Evolutionary conservation across 805 yeast genomes (phyloP).

Genomic region (Saccharomycopsis sp.): DNA sequence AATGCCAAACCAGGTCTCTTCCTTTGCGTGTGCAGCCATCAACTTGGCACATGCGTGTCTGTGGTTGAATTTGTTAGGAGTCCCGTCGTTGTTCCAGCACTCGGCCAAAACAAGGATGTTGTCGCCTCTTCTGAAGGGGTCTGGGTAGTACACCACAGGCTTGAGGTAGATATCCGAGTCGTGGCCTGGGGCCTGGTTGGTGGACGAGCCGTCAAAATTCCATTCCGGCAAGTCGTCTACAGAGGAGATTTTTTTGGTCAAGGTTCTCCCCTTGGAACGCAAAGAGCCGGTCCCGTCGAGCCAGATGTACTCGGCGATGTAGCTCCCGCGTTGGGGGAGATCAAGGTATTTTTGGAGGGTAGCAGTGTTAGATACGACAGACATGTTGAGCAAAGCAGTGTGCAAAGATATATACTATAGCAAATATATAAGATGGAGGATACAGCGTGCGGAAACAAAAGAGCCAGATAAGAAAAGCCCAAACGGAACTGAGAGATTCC

Average conservation of each 20-base stretch:
- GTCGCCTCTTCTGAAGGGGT: slow-evolving; percentile 97
- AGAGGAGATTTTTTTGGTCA: slow-evolving; percentile 56
- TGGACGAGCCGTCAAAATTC: slow-evolving; percentile 99
- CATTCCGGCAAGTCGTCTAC: slow-evolving; percentile 93
- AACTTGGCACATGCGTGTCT: slow-evolving; percentile 95
- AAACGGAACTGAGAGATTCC: not conserved
- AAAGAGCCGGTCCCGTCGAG: slow-evolving; percentile 86
- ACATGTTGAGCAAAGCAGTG: not conserved
- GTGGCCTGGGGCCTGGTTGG: slow-evolving; percentile 97
- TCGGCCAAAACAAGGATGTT: slow-evolving; percentile 92
- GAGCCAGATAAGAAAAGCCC: not conserved
- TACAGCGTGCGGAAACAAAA: not conserved
- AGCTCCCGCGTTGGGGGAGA: slow-evolving; percentile 76
- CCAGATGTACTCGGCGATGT: slow-evolving; percentile 98
- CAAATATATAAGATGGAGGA: not conserved
- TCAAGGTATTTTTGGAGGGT: slow-evolving; percentile 77
- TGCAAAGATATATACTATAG: not conserved
- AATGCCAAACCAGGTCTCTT: slow-evolving; percentile 93
- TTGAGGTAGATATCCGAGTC: slow-evolving; percentile 92
- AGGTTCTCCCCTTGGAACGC: slow-evolving; percentile 92
- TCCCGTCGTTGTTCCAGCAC: slow-evolving; percentile 98
- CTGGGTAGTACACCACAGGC: slow-evolving; percentile 93
- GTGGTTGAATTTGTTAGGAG: slow-evolving; percentile 98
- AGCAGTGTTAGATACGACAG: slow-evolving; percentile 47
- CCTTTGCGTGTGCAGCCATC: slow-evolving; percentile 83